These are phyloP conservation scores for Trypanosoma lewisi DNA, from an alignment of 208 protist species.

Conservation along the genomic window DNA sequence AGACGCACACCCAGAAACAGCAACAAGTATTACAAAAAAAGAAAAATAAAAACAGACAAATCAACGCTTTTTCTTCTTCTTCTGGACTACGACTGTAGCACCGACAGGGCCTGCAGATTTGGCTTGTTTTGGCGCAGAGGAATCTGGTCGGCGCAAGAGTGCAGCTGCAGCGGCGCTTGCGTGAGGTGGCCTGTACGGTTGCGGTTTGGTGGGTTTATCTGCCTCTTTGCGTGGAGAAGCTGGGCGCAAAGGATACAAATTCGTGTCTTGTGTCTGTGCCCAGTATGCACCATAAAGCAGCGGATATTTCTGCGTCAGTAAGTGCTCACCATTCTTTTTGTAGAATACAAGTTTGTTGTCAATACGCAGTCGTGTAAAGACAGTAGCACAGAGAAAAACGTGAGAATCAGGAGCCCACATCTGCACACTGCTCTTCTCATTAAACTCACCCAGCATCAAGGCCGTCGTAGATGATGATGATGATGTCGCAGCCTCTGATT, in stretches of 20 bases:
- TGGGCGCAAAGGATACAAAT: conserved; percentile 35
- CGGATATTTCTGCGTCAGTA: conserved; percentile 70
- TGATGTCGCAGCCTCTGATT: not conserved
- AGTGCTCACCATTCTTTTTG: conserved; percentile 71
- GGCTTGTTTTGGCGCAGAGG: conserved; percentile 35
- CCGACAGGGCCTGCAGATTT: conserved; percentile 71
- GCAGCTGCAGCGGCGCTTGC: conserved; percentile 50
- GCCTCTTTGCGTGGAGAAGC: conserved; percentile 42
- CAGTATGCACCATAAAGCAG: conserved; percentile 81
- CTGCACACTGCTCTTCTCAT: conserved; percentile 86
- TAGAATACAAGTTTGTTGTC: conserved; percentile 82
- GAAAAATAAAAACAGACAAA: not conserved
- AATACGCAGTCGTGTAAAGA: conserved; percentile 82
- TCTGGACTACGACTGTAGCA: conserved; percentile 44
- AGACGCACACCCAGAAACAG: too few relatives aligned
- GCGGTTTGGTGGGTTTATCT: conserved; percentile 57
- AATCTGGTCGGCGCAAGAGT: conserved; percentile 55
- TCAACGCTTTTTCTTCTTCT: conserved; percentile 42
- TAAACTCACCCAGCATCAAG: conserved; percentile 61
- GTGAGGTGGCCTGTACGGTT: conserved; percentile 75
- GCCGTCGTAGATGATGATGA: conserved; percentile 18
- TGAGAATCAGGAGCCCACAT: conserved; percentile 81
- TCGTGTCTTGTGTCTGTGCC: conserved; percentile 45
- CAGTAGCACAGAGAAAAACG: conserved; percentile 73
- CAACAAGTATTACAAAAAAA: too few relatives aligned